A percentile compares a stretch with the other conserved stretches of the same genome.
Evolutionary conservation across 2,329 filamentous ascomycete species (phyloP).

Genomic region (Elsinoe arachidis): DNA sequence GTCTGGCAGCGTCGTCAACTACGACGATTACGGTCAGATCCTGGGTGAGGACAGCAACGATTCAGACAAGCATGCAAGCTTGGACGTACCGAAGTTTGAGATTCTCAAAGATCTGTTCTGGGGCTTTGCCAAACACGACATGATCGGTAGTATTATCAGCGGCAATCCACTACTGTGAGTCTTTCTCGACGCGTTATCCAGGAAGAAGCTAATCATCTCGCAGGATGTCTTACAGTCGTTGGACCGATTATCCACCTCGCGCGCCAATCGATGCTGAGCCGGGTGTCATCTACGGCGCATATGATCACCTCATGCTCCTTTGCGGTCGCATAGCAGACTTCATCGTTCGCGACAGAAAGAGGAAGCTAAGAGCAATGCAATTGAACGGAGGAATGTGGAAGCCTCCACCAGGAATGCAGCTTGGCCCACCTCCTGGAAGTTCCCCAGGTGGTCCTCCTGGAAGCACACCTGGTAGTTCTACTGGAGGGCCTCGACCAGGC

Average conservation of each 20-base stretch:
- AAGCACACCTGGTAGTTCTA: background rate
- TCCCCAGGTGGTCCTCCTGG: background rate
- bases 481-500: background rate
- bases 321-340: conserved; percentile 75
- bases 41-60: conserved; percentile 26
- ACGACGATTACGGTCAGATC: conserved; percentile 49
- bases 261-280: conserved; percentile 68
- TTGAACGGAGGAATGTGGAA: conserved; percentile 50
- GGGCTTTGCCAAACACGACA: conserved; percentile 94
- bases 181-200: conserved; percentile 13
- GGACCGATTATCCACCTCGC: conserved; percentile 82
- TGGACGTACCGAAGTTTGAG: conserved; percentile 71
- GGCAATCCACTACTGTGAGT: conserved; percentile 78
- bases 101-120: conserved; percentile 80
- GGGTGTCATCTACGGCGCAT: conserved; percentile 69
- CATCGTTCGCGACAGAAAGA: conserved; percentile 62
- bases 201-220: conserved; percentile 18
- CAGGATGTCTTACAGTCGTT: conserved; percentile 70
- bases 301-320: conserved; percentile 77
- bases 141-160: conserved; percentile 81
- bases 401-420: conserved; percentile 42
- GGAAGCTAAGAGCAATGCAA: conserved; percentile 64
- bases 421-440: conserved; percentile 27
- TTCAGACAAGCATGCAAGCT: conserved; percentile 23
- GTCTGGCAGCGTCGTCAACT: conserved; percentile 49